These are phyloP conservation scores for Pseudocercospora eumusae DNA, from an alignment of 2,329 filamentous ascomycete species.

Conservation along the genomic window DNA sequence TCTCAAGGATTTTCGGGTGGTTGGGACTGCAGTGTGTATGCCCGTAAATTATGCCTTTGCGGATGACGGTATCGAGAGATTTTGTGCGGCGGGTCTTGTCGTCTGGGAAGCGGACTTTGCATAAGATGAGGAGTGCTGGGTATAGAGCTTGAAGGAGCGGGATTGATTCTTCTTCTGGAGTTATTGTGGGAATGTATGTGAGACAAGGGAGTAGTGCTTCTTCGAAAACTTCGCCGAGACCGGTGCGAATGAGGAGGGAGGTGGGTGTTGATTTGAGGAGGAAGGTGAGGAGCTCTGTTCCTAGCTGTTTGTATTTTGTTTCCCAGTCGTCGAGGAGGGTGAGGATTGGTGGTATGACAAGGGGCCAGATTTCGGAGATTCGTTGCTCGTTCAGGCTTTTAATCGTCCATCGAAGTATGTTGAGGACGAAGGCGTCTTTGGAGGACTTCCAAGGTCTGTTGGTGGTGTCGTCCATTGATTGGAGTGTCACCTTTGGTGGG, in stretches of 20 bases:
- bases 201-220: constrained; percentile 70
- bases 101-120: constrained; percentile 46
- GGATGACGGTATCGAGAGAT: constrained; percentile 49
- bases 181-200: constrained; percentile 74
- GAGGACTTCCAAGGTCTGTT: constrained; percentile 64
- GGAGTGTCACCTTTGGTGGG: constrained; percentile 41
- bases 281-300: constrained; percentile 55
- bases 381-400: constrained; percentile 51
- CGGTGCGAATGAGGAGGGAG: constrained; percentile 60
- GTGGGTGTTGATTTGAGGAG: constrained; percentile 60
- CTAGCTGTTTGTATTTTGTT: constrained; percentile 55
- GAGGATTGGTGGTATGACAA: constrained; percentile 69
- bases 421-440: constrained; percentile 52
- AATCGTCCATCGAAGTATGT: constrained; percentile 65
- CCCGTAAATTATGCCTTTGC: constrained; percentile 47
- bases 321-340: constrained; percentile 67
- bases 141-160: constrained; percentile 66
- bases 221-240: constrained; percentile 68
- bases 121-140: constrained; percentile 63
- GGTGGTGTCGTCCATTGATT: constrained; percentile 44
- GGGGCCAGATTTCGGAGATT: constrained; percentile 63
- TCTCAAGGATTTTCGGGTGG: constrained; percentile 58
- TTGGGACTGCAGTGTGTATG: constrained; percentile 58
- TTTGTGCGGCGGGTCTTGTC: constrained; percentile 29
- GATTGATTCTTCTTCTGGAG: constrained; percentile 69